Base-by-base conservation (phyloP, 1,284 basidiomycete genomes). In the Xerocomus nothofagi region DNA sequence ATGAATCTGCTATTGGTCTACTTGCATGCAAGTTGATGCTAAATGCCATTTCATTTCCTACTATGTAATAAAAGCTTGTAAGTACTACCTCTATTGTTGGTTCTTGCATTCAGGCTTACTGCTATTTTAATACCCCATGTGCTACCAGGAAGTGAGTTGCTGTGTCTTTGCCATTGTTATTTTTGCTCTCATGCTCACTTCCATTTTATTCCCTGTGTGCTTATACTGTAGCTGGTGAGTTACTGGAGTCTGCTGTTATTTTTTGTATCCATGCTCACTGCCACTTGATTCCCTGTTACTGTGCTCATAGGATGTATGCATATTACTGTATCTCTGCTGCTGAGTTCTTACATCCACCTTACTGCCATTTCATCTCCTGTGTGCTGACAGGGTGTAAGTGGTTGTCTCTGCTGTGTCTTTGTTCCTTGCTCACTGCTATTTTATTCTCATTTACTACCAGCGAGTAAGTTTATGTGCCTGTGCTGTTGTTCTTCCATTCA, bases 211-310 rank as follows among this genome's bases (percentile, higher is more conserved):
- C n/a, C n/a, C 8, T 31, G 15, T n/a, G 30, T 24, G n/a, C n/a
- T n/a, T n/a, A n/a, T n/a, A n/a, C n/a, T n/a, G n/a, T 15, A n/a
- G 1, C 4, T 21, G 44, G 47, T 48, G 45, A 44, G 46, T 44
- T 29, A 2, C 14, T 34, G n/a, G n/a, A n/a, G 6, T 39, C 12
- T 37, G 18, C 3, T 45, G 17, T n/a, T 30, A 14, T 20, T 7
- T 3, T 15, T n/a, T n/a, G n/a, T n/a, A n/a, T n/a, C n/a, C n/a
- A 31, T n/a, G n/a, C n/a, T n/a, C n/a, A n/a, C n/a, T n/a, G n/a
- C n/a, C n/a, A n/a, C n/a, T n/a, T n/a, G n/a, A n/a, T n/a, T n/a
- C n/a, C n/a, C n/a, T n/a, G n/a, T n/a, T n/a, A n/a, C n/a, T n/a
- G n/a, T 32, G 2, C 15, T 42, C 1, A 42, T 3, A 48, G 47